Conservation (phyloP, 257 asterid species). For the Linaria vulgaris region DNA sequence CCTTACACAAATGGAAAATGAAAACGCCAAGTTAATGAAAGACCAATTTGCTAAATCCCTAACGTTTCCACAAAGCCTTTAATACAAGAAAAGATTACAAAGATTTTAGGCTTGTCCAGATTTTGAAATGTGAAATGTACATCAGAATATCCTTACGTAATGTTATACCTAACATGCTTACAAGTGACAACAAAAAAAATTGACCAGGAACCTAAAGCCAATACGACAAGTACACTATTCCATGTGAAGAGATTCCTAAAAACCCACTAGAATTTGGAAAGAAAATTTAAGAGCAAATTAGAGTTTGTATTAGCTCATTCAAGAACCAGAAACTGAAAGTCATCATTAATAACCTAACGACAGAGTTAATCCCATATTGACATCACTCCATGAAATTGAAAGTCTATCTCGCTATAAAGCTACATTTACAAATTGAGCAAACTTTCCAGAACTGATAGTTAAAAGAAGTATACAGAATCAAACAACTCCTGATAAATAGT, state of each 20-base stretch:
- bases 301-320: no score
- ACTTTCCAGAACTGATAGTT: neutral
- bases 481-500: neutral
- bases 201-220: no score
- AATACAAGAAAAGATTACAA: neutral
- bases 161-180: no score
- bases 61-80: neutral
- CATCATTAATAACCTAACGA: neutral
- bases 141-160: neutral
- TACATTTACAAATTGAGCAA: neutral
- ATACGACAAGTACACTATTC: neutral
- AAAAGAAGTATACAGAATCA: neutral
- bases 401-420: neutral
- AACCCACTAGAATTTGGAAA: neutral
- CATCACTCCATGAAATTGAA: neutral
- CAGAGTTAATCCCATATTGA: neutral
- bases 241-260: conserved; percentile 11
- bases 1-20: conserved; percentile 18
- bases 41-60: neutral
- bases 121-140: neutral
- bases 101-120: no score
- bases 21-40: neutral
- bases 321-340: neutral
- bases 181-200: no score
- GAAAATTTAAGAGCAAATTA: neutral